Base-by-base conservation (phyloP, 352 stramenopile genomes). In the Phytopythium vexans region DNA sequence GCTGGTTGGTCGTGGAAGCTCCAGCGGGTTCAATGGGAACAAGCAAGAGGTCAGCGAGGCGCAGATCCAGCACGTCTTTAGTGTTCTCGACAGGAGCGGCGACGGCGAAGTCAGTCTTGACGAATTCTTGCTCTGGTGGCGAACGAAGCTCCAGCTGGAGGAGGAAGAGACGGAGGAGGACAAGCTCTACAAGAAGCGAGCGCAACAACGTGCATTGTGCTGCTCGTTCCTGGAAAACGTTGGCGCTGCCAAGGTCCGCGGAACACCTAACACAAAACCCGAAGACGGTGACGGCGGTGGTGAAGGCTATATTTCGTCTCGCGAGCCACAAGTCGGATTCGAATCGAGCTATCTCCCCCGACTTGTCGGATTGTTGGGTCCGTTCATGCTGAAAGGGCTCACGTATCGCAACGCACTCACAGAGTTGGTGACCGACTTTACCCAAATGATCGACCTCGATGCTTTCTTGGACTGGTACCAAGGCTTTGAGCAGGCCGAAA, bases 61-160 rank as follows among this genome's bases (percentile, higher is more conserved):
- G 11, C 63, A 85, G 12, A 70, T 89, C 32, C 57, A 56, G 15
- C 66, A 86, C 38, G 63, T 89, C 6, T 88, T 88, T 44, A 48
- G 39, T 7, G 62, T 89, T 9, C 43, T 92, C 3, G 76, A 92
- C 55, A 82, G 70, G 5, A 83, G 74, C n/a, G 78, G 74, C 11
- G 81, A 89, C 37, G 78, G 77, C 8, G 50, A 66, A 35, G 81
- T 89, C 33, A 88, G 61, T 50, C 51, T 88, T 3, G 78, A 88
- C 3, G 81, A 92, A 54, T 92, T 92, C 54, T 68, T 75, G 42
- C 38, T 80, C n/a, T 92, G 81, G 81, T 89, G 81, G 81, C 70
- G 74, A 53, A 79, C 81, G 1, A 92, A 88, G 35, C 56, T 86
- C 3, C 58, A 79, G 47, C 55, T 92, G 3, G 74, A 87, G 51